Percentiles rank a stretch among this genome's conserved stretches.
These are phyloP conservation scores for Coemansia biformis DNA, from an alignment of 192 early-diverging fungal species.

Conservation along the genomic window DNA sequence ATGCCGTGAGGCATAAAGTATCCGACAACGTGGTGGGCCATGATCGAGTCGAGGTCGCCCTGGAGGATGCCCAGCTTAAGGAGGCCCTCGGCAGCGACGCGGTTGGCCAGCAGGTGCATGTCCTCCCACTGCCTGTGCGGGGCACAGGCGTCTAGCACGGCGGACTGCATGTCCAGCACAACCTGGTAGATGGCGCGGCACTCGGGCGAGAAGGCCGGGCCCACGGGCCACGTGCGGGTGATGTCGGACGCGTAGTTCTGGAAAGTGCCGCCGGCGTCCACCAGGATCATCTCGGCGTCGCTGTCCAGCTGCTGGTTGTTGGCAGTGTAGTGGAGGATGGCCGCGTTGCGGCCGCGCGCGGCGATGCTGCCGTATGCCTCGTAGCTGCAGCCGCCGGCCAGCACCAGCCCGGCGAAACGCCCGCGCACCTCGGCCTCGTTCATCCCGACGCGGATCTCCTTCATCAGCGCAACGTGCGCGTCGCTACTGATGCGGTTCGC, in stretches of 20 bases:
- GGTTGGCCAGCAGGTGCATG: conserved; percentile 68
- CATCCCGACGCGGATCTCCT: conserved; percentile 55
- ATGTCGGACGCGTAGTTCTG: conserved; percentile 85
- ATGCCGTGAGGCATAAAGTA: conserved; percentile 90
- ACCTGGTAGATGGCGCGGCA: conserved; percentile 72
- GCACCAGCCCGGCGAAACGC: conserved; percentile 69
- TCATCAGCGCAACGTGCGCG: conserved; percentile 78
- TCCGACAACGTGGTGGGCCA: conserved; percentile 64
- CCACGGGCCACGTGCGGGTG: conserved; percentile 81
- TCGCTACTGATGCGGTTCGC: conserved; percentile 69
- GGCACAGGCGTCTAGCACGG: conserved; percentile 59
- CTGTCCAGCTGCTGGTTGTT: conserved; percentile 59
- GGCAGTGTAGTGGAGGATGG: conserved; percentile 77
- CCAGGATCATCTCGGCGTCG: conserved; percentile 59
- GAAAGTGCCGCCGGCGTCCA: conserved; percentile 81
- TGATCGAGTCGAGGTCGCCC: conserved; percentile 56
- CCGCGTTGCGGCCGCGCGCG: conserved; percentile 68
- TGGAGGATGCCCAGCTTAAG: conserved; percentile 62
- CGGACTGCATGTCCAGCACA: conserved; percentile 77
- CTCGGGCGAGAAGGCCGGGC: conserved; percentile 64
- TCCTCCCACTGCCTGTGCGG: conserved; percentile 80
- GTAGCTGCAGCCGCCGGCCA: conserved; percentile 58
- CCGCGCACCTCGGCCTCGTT: conserved; percentile 74
- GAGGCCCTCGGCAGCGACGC: conserved; percentile 60
- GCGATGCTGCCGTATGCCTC: conserved; percentile 87